These are phyloP conservation scores for Trifolium dubium DNA, from an alignment of 306 rosid species.

Conservation along the genomic window DNA sequence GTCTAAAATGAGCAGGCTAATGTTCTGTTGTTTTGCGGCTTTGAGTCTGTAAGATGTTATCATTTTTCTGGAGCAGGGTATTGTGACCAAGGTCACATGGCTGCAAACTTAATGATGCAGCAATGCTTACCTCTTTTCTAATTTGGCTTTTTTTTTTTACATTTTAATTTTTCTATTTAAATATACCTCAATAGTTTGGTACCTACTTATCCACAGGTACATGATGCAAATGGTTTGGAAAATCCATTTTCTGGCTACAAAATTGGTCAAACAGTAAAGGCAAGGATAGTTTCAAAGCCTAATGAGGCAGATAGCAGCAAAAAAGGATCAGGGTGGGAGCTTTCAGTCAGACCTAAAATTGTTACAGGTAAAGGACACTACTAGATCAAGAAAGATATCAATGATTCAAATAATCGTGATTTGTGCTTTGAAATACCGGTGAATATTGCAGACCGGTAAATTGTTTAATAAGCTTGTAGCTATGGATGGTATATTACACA, in stretches of 20 bases:
- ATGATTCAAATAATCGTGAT: background rate
- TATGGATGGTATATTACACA: background rate
- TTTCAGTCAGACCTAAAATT: constrained; percentile 66
- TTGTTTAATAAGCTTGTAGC: constrained; percentile 18
- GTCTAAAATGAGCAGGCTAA: background rate
- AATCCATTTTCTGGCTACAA: constrained; percentile 68
- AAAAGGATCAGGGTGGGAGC: constrained; percentile 72
- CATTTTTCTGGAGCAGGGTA: constrained; percentile 10
- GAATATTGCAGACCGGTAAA: background rate
- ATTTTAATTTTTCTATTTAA: background rate
- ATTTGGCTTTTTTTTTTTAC: background rate
- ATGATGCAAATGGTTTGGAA: constrained; percentile 59
- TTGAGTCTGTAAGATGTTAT: constrained; percentile 9
- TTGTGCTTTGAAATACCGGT: background rate
- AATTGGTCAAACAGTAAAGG: constrained; percentile 79
- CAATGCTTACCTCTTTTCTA: constrained; percentile 3
- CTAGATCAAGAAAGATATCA: background rate
- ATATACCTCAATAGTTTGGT: constrained; percentile 16
- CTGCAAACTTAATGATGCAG: background rate
- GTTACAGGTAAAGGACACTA: constrained; percentile 56
- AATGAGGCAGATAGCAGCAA: constrained; percentile 52
- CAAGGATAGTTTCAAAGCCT: constrained; percentile 74
- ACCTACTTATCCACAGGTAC: constrained; percentile 56
- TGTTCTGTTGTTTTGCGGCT: constrained; percentile 1
- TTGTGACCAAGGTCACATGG: constrained; percentile 26